These are phyloP conservation scores for Umbelopsis sp. DNA, from an alignment of 371 early-diverging fungal species.

Conservation along the genomic window DNA sequence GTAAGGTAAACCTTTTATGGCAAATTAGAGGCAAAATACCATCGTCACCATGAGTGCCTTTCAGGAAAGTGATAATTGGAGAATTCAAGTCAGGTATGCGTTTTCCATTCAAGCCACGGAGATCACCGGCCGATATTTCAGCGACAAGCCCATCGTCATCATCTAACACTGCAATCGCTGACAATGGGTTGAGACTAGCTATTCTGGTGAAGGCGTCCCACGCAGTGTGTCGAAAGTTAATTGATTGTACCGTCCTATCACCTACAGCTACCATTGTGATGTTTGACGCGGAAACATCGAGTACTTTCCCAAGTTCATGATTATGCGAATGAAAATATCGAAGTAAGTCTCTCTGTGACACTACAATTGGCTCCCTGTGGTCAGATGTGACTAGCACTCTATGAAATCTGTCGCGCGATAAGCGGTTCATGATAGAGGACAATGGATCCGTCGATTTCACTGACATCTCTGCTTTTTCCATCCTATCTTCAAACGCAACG, in stretches of 20 bases:
- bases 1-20: conserved; percentile 56
- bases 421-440: conserved; percentile 37
- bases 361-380: conserved; percentile 38
- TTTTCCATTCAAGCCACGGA: conserved; percentile 61
- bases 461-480: conserved; percentile 18
- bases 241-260: conserved; percentile 19
- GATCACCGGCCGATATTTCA: conserved; percentile 64
- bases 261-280: conserved; percentile 21
- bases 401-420: conserved; percentile 51
- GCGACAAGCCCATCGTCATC: conserved; percentile 55
- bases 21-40: conserved; percentile 62
- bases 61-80: conserved; percentile 26
- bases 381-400: conserved; percentile 50
- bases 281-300: conserved; percentile 49
- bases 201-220: conserved; percentile 56
- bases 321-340: conserved; percentile 59
- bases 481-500: not conserved
- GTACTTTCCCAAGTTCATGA: conserved; percentile 57
- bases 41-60: conserved; percentile 34
- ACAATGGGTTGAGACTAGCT: conserved; percentile 38
- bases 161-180: conserved; percentile 58
- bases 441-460: conserved; percentile 44
- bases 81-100: conserved; percentile 41
- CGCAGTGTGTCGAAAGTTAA: conserved; percentile 55
- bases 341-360: conserved; percentile 66